Evolutionary conservation across 2,329 filamentous ascomycete species (phyloP), one percentile per base, ranked within the genome.

Genomic region (Penicillium sp.): DNA sequence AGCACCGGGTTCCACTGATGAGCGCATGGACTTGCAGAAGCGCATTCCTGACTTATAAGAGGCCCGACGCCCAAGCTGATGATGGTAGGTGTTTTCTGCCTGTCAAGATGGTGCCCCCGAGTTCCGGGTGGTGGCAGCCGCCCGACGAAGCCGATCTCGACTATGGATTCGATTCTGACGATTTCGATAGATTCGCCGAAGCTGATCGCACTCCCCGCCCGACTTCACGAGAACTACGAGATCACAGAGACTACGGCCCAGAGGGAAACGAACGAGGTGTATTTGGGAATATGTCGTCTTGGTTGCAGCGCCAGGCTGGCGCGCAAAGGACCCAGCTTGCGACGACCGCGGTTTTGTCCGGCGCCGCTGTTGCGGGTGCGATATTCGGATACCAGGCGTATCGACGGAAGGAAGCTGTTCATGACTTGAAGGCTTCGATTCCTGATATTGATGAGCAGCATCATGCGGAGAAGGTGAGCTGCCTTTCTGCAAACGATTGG

Each of bases 381-480:
- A 81, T 84, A 41, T 69, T 83, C 41, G 78, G 80, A 3, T 75
- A 79, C 46, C 81, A 84, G 62, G 74, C 79, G 46, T 73, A 79
- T 31, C 75, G 73, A 55, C 73, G 79, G 50, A 75, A 75, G 61
- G 78, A 79, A 57, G 77, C 75, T 42, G 75, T 84, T 20, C 71
- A 78, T 47, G 73, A 81, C 42, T 62, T 86, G 49, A 85, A 85
- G 59, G 77, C 76, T 38, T 83, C 81, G 1, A 85, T 86, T 53
- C 81, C 81, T 20, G 72, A 73, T n/a, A 57, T 80, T 39, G 69
- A 75, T 46, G 73, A 78, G 31, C 69, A 73, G 32, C 76, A 81
- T 62, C 71, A 71, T 55, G 72, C 79, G 10, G 73, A 75, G 44
- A 74, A 73, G 66, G 80, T 82, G 53, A 46, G 59, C 32, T 24